Evolutionary conservation across 1,139 yeast species (phyloP), one percentile per base, ranked within the genome.

Genomic region (Candida pseudocylindracea): DNA sequence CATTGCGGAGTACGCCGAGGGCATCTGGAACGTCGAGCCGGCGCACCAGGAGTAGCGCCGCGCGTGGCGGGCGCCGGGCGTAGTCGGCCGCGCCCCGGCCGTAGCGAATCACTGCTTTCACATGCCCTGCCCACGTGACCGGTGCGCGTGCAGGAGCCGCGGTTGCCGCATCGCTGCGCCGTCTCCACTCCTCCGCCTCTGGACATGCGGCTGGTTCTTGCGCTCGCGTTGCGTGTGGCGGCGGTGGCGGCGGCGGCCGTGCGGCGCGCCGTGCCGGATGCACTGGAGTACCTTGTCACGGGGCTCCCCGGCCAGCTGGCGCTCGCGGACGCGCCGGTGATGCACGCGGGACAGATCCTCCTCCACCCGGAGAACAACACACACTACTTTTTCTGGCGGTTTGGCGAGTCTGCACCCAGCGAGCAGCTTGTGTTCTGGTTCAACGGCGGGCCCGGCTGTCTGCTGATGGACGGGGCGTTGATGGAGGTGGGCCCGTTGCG

Each of bases 391-490:
- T 88, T 83, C 50, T 83, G 95, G 95, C 68, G 64, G 44, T 74
- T 67, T 33, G 41, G 38, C 12, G 65, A 60, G 42, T 50, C 51
- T 1, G 52, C 49, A 32, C 50, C 53, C 29, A 38, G 41, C 25
- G 45, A 58, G 30, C 56, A 66, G 27, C 57, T 79, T 12, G 59
- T 73, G 7, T 61, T 83, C 37, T 88, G 98, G 98, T 61, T 88
- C 26, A 88, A 91, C 50, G 99, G 99, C 30, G 93, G 93, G 0
- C 93, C 93, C 0, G 99, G 99, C 0, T 88, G 99, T 49, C 81
- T 95, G 3, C 81, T 94, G 1, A 72, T 88, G 91, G 98, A 88
- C 51, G 99, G 99, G 3, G 94, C 94, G 0, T 50, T 88, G 39
- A 70, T 88, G 68, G 99, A 91, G 49, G 55, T 73, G 2, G 99